Evolutionary conservation across 2,329 filamentous ascomycete genomes (phyloP), one percentile per base, ranked within the genome.

Genomic region (Neophaeococcomyces aloes): DNA sequence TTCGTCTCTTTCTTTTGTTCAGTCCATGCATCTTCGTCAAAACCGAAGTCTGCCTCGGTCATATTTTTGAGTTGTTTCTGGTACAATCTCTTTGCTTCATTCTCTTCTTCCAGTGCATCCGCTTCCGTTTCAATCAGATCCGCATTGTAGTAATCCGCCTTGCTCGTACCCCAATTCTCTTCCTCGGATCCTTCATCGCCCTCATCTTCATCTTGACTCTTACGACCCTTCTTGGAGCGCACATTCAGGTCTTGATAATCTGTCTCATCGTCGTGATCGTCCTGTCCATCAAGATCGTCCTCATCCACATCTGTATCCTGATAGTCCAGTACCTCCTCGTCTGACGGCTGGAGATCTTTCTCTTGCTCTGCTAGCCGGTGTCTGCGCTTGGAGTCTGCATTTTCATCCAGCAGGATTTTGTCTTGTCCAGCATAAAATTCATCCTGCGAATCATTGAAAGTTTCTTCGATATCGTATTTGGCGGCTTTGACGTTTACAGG

Each of bases 391-490:
- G 79, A 79, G 30, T 78, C 75, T 11, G 82, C 85, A 27, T 74
- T 82, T 53, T 94, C 86, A 23, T 94, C 86, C 29, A 98, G 73
- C 57, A 89, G 65, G 50, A 98, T 79, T 59, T 85, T 82, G 64
- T 98, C 91, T 52, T 83, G 78, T 51, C 88, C 82, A 47, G 88
- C 71, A 57, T 89, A 86, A 61, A 94, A 94, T 60, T 94, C 86
- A 62, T 98, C 91, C 62, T 94, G 86, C 1, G 87, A 93, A 61
- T 95, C 82, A 52, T 88, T 86, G 55, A 98, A 81, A 64, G 94
- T 86, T 63, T 89, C 80, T 48, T 68, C 60, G 15, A 62, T 48
- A 41, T 59, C 57, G 39, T 61, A 67, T 45, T 60, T 42, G 8
- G 33, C 37, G 21, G 35, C 19, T 19, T 37, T 32, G 23, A 23